These are phyloP conservation scores for Penicillium roqueforti DNA, from an alignment of 495 filamentous ascomycete species.

Conservation along the genomic window DNA sequence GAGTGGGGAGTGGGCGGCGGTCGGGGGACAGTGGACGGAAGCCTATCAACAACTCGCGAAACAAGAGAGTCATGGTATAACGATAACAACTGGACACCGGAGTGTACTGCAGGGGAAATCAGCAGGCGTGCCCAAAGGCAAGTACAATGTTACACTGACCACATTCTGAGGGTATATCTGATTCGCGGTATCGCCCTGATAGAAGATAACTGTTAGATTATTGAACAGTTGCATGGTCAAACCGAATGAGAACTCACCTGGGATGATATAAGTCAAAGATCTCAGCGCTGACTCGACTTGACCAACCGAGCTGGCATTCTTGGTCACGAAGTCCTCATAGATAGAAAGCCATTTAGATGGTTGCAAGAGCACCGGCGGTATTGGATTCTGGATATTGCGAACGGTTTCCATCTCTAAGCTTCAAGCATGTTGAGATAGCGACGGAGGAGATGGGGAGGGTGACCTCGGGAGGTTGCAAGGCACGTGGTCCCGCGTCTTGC, in stretches of 20 bases:
- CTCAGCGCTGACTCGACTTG: conserved; percentile 91
- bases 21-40: conserved; percentile 40
- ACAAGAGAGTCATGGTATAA: conserved; percentile 94
- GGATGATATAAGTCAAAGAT: conserved; percentile 91
- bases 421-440: conserved; percentile 6
- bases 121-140: background rate
- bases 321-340: conserved; percentile 90
- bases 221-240: background rate
- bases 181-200: conserved; percentile 86
- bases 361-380: conserved; percentile 40
- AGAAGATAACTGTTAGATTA: background rate
- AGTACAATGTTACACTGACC: conserved; percentile 35
- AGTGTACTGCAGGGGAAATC: conserved; percentile 56
- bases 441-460: conserved; percentile 6
- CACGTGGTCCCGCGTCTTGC: conserved; percentile 6
- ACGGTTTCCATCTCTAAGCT: conserved; percentile 33
- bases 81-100: conserved; percentile 80
- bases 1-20: conserved; percentile 67
- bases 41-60: conserved; percentile 53
- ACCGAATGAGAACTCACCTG: conserved; percentile 49
- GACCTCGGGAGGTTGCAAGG: conserved; percentile 13
- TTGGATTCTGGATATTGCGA: conserved; percentile 25
- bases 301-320: conserved; percentile 84
- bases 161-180: conserved; percentile 90
- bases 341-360: conserved; percentile 72